Evolutionary conservation across 2,329 filamentous ascomycete genomes (phyloP), one percentile per base, ranked within the genome.

Genomic region (Verticillium longisporum): DNA sequence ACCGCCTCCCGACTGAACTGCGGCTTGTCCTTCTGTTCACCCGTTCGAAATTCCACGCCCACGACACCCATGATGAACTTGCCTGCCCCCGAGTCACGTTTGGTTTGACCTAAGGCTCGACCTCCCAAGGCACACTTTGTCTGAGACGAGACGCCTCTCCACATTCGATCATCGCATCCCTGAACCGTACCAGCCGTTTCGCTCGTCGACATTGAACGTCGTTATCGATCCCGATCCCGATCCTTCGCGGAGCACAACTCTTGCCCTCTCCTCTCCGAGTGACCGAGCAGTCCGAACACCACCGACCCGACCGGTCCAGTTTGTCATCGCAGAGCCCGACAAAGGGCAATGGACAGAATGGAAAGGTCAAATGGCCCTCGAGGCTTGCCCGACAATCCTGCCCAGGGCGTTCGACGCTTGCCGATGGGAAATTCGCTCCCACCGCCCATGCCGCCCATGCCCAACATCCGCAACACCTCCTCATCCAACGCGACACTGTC

Each of bases 401-500:
- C 70, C 60, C 71, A 72, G 57, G 73, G 64, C 58, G 56, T 63
- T 60, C 76, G 75, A 65, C 76, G 74, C 57, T 54, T 55, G 26
- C 76, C 73, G 66, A 60, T 61, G 75, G 54, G 73, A 63, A 65
- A 73, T 61, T 68, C 75, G 61, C 68, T 74, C 64, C 75, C 72
- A 32, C 76, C 73, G 4, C 77, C 75, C 45, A 75, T 77, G 41
- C 77, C 77, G 18, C 80, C 81, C 32, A 79, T 82, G 58, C 77
- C 80, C 38, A 75, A 69, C 56, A 67, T 81, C 60, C 78, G 81
- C 70, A 76, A 79, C 73, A 50, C 45, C 9, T 74, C 78, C 61
- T 71, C 79, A 45, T 78, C 78, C 14, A 75, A 73, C 64, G 76
- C 78, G 34, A 79, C 76, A 14, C 72, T 86, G 56, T 80, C 82